Base-by-base conservation (phyloP, 2,329 filamentous ascomycete genomes). In the Didymella keratinophila region DNA sequence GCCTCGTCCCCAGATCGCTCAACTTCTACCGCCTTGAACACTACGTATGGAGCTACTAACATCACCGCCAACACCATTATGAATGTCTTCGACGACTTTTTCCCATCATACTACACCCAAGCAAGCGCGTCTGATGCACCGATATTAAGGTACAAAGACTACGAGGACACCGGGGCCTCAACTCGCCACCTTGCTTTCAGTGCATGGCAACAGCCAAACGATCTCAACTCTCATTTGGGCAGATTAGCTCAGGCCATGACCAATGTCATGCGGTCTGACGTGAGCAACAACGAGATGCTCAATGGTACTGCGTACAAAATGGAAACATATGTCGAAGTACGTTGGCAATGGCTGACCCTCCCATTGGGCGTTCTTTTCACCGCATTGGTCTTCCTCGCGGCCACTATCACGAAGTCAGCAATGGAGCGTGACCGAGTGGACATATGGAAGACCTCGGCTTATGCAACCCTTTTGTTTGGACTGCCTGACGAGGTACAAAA, bases 371-470 rank as follows among this genome's bases (percentile, higher is more conserved):
- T 76, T 0, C 50, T 74, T 0, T 2, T 66, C 2, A 32, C 68
- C 1, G 65, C 54, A 4, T 25, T 74, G 0, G 21, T 70, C 0
- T 76, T 76, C 30, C 52, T 76, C 2, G 49, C 66, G 0, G 55
- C 56, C 0, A 75, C 73, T 0, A 68, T 76, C 0, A 21, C 60
- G 1, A 65, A 64, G 30, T 72, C 65, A 2, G 63, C 68, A 0
- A 47, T 36, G 7, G 65, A 67, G 4, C 11, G 48, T 2, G 49
- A 52, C 1, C 49, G 18, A 0, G 53, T 51, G 1, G 70, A 64
- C 0, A 48, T 72, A 0, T 73, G 68, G 67, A 76, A 76, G 23
- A 75, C 64, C 0, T 75, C 73, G 2, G 66, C 72, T 0, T 64
- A 71, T 51, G 67, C 71, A 0, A 62, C 69, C 0, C 54, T 75